These are phyloP conservation scores for Zygosaccharomyces pseudobailii DNA, from an alignment of 1,139 yeast genomes.

Conservation along the genomic window DNA sequence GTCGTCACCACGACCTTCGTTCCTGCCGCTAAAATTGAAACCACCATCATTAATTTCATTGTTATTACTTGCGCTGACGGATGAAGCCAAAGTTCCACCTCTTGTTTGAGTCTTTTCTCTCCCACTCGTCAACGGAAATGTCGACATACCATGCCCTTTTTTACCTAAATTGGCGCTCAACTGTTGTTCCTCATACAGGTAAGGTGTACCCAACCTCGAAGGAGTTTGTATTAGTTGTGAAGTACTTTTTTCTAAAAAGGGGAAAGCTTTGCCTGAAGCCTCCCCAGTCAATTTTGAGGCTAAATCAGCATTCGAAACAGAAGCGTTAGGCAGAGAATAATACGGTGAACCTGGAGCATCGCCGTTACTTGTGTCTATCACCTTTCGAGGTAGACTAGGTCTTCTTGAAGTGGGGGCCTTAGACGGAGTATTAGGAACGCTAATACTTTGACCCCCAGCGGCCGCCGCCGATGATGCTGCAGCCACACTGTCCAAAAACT, in stretches of 20 bases:
- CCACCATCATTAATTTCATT: background rate
- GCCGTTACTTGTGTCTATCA: constrained; percentile 3
- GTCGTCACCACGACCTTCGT: background rate
- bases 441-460: constrained; percentile 1
- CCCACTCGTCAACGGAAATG: background rate
- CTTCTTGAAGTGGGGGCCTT: constrained; percentile 12
- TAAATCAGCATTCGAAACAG: constrained; percentile 1
- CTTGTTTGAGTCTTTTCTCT: background rate
- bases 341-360: constrained; percentile 8
- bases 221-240: constrained; percentile 1
- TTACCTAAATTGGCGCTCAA: background rate
- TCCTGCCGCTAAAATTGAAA: background rate
- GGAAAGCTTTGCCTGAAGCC: background rate
- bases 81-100: background rate
- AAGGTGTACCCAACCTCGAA: constrained; percentile 5
- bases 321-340: constrained; percentile 2
- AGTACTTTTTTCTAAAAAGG: background rate
- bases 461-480: background rate
- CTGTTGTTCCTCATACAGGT: constrained; percentile 1
- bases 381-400: constrained; percentile 14
- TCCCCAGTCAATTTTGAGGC: constrained; percentile 4
- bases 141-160: background rate
- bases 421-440: constrained; percentile 11
- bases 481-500: constrained; percentile 4
- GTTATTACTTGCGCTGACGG: background rate